phyloP scores from a whole-genome alignment of 306 rosid genomes.

The Urtica urens region DNA sequence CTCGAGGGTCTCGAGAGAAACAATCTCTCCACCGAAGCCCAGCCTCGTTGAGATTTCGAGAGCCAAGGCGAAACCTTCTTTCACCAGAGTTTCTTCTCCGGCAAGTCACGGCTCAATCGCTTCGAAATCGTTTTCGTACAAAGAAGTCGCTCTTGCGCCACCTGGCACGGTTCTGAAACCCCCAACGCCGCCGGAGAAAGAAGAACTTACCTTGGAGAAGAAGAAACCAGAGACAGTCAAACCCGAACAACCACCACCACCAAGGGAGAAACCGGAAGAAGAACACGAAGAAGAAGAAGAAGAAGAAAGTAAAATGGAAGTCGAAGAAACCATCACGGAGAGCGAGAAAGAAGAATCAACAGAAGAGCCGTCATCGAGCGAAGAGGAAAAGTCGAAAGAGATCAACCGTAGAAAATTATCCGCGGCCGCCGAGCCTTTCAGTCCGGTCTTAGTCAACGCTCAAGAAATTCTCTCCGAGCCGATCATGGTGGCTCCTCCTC shows the following conservation, averaged over 20 bases:
- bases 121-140: slow-evolving; percentile 78
- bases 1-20: slow-evolving; percentile 34
- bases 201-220: slow-evolving; percentile 21
- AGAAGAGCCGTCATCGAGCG: slow-evolving; percentile 32
- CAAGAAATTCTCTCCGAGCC: slow-evolving; percentile 57
- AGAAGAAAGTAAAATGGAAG: slow-evolving; percentile 29
- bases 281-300: slow-evolving; percentile 18
- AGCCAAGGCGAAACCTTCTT: slow-evolving; percentile 30
- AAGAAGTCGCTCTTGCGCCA: slow-evolving; percentile 91
- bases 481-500: no score
- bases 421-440: slow-evolving; percentile 88
- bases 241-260: no score
- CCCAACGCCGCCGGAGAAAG: slow-evolving; percentile 45
- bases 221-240: slow-evolving; percentile 35
- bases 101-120: slow-evolving; percentile 47
- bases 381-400: slow-evolving; percentile 48
- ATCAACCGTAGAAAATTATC: slow-evolving; percentile 82
- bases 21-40: slow-evolving; percentile 26
- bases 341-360: slow-evolving; percentile 28
- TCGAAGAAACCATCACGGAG: slow-evolving; percentile 22
- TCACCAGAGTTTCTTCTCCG: slow-evolving; percentile 34
- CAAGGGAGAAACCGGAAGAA: slow-evolving; percentile 18
- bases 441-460: slow-evolving; percentile 37
- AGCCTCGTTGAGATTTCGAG: slow-evolving; percentile 32
- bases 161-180: slow-evolving; percentile 75